A percentile compares a stretch with the other conserved stretches of the same genome.
Evolutionary conservation across 2,329 filamentous ascomycete species (phyloP).

Genomic region (Alternaria novae-zelandiae): DNA sequence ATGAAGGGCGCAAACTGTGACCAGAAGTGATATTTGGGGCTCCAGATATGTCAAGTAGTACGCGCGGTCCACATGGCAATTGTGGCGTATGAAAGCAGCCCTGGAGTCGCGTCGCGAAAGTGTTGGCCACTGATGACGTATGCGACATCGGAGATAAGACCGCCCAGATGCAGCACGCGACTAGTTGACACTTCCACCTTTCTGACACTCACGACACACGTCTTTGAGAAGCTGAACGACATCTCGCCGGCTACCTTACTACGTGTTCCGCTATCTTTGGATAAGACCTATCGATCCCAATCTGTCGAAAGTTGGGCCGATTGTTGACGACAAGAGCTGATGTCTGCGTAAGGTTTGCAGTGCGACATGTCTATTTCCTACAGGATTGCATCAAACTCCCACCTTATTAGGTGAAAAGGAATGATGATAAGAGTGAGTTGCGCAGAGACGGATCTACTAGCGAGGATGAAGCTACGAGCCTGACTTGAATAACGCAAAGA

Average conservation of each 20-base stretch:
- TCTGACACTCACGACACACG: neutral
- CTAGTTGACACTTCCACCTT: neutral
- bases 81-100: neutral
- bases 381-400: neutral
- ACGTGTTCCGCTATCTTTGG: neutral
- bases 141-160: constrained; percentile 8
- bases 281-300: neutral
- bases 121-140: constrained; percentile 9
- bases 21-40: neutral
- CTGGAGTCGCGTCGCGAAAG: constrained; percentile 2
- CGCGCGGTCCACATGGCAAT: neutral
- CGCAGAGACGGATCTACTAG: neutral
- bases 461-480: neutral
- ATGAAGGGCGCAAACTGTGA: neutral
- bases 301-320: neutral
- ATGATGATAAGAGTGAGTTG: neutral
- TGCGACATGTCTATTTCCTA: neutral
- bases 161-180: neutral
- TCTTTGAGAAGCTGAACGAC: neutral
- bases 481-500: neutral
- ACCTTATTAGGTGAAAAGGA: neutral
- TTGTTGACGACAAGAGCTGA: neutral
- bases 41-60: neutral
- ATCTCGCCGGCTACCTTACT: too few relatives aligned
- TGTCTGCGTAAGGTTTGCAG: neutral